Conservation (phyloP, 495 filamentous ascomycete species). For the Penicillium angulare region DNA sequence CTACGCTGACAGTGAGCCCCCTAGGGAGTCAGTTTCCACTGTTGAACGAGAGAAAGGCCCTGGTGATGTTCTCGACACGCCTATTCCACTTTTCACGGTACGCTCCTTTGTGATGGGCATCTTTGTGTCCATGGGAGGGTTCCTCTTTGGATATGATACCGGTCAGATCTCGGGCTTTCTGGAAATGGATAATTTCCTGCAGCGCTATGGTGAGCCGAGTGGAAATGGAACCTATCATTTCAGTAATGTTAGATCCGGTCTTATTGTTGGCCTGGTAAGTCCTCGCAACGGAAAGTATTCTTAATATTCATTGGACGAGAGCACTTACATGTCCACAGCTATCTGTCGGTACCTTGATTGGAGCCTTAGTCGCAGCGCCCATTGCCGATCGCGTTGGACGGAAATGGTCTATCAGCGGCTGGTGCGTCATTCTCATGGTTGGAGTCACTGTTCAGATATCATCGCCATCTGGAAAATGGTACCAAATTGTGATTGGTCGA, state of each 20-base stretch:
- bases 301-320: too few species aligned
- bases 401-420: conserved; percentile 50
- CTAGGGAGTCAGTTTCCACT: conserved; percentile 20
- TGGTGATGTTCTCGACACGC: conserved; percentile 27
- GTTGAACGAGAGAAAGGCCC: conserved; percentile 22
- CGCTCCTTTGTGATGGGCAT: conserved; percentile 46
- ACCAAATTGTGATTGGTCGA: conserved; percentile 51
- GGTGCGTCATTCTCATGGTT: conserved; percentile 57
- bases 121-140: conserved; percentile 63
- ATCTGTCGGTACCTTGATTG: conserved; percentile 64
- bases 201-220: conserved; percentile 33
- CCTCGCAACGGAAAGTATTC: too few species aligned
- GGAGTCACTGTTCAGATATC: conserved; percentile 67
- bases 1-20: conserved; percentile 1
- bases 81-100: conserved; percentile 36
- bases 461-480: conserved; percentile 48
- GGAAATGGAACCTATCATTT: conserved; percentile 31
- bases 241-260: conserved; percentile 44
- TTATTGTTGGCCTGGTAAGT: conserved; percentile 46
- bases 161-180: conserved; percentile 55
- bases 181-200: conserved; percentile 49
- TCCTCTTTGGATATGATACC: conserved; percentile 49
- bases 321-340: too few species aligned
- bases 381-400: conserved; percentile 52
- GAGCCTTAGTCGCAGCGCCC: conserved; percentile 58